Evolutionary conservation across 805 yeast species (phyloP), one percentile per base, ranked within the genome.

Genomic region (Metschnikowia amazonensis): DNA sequence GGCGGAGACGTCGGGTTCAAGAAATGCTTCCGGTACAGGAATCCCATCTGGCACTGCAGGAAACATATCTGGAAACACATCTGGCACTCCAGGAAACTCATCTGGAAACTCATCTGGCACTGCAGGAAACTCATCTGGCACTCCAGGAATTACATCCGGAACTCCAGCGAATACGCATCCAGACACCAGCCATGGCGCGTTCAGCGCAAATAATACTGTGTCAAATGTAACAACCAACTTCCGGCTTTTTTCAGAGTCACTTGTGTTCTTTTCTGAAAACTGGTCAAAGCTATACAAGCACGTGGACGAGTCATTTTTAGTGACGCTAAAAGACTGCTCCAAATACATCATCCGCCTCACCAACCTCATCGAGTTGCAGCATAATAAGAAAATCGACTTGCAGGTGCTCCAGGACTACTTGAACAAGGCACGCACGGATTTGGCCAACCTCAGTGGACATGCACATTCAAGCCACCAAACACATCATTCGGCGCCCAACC

Each of bases 351-450:
- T 71, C 4, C 62, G 69, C 25, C 60, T 72, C 38, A 66, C 73
- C 57, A 79, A 76, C 50, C 68, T 92, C 47, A 77, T 94, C 44
- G 89, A 85, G 59, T 74, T 86, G 46, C 89, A 92, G 53, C 98
- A 92, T 59, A 89, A 89, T 60, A 90, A 90, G 63, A 90, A 87
- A 56, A 78, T 92, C 23, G 99, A 92, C 62, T 83, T 84, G 58
- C 97, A 94, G 60, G 95, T 86, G 42, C 70, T 92, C 36, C 78
- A 80, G 32, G 95, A 86, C 44, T 92, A 92, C 65, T 69, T 89
- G 45, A 73, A 75, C 33, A 85, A 87, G 57, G 81, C 95, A 0
- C 74, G 77, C 40, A 68, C 69, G 32, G 98, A 92, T 54, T 80
- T 81, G 54, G 77, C 48, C 28, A 36, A 25, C 11, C 30, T 53